Conservation (phyloP, 2,329 filamentous ascomycete genomes). For the Sarocladium oryzae region DNA sequence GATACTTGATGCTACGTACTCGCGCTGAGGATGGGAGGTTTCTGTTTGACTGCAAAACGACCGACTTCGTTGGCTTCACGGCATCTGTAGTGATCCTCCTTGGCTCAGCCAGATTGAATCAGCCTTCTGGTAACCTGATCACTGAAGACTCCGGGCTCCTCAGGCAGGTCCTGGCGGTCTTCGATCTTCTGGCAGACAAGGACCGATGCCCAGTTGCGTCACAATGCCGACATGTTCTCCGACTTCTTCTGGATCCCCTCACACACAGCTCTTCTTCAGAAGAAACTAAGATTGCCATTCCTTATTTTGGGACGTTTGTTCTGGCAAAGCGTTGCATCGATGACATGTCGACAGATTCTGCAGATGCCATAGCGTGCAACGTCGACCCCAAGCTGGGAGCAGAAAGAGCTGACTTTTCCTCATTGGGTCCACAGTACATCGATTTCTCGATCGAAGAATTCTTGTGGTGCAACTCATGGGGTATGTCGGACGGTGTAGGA, state of each 20-base stretch:
- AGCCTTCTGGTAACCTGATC: neutral
- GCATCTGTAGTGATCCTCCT: constrained; percentile 34
- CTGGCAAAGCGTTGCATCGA: neutral
- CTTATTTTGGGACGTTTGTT: neutral
- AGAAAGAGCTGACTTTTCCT: neutral
- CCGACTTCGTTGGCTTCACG: constrained; percentile 40
- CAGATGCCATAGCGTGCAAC: neutral
- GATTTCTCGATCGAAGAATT: neutral
- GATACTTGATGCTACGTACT: constrained; percentile 27
- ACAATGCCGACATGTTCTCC: neutral
- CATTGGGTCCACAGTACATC: neutral
- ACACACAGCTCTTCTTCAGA: neutral
- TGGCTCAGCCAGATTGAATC: constrained; percentile 16
- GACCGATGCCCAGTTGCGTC: neutral
- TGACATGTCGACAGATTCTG: neutral
- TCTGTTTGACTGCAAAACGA: constrained; percentile 36
- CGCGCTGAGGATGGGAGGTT: constrained; percentile 22
- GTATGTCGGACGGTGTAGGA: neutral
- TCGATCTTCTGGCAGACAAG: neutral
- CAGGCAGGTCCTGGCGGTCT: neutral
- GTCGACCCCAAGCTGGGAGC: neutral
- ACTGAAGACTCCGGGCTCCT: neutral
- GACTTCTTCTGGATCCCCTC: neutral
- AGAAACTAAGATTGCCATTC: neutral
- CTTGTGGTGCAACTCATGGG: neutral